A percentile compares a stretch with the other conserved stretches of the same genome.
These are phyloP conservation scores for Tylopilus plumbeoviolaceoides DNA, from an alignment of 768 basidiomycete species.

Conservation along the genomic window DNA sequence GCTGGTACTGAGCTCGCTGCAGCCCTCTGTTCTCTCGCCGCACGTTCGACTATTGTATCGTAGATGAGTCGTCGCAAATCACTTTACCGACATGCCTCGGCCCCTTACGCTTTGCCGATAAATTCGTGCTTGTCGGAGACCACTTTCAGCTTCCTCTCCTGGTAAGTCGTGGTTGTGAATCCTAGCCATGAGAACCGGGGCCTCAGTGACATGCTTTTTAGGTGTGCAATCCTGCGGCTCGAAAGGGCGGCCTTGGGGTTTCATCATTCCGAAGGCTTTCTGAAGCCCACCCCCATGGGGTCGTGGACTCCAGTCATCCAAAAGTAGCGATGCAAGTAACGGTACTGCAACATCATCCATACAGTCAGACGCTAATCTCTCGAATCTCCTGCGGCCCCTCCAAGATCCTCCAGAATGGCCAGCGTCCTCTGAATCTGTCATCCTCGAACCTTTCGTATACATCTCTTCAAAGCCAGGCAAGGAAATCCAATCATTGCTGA, in stretches of 20 bases:
- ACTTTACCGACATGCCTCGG: constrained; percentile 94
- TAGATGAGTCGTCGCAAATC: constrained; percentile 98
- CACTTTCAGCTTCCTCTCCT: constrained; percentile 96
- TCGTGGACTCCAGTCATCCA: no score
- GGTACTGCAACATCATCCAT: no score
- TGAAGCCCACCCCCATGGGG: constrained; percentile 79
- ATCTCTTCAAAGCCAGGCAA: constrained; percentile 85
- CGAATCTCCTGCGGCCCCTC: constrained; percentile 8
- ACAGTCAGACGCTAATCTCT: constrained; percentile 12
- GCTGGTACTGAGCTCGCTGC: constrained; percentile 7
- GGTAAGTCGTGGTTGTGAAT: constrained; percentile 38
- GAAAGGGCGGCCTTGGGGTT: constrained; percentile 81
- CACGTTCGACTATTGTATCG: constrained; percentile 93
- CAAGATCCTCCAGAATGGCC: constrained; percentile 16
- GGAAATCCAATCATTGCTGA: constrained; percentile 83
- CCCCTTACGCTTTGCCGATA: constrained; percentile 85
- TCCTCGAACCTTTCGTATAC: constrained; percentile 89
- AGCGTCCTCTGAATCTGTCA: constrained; percentile 33
- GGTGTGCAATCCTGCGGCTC: constrained; percentile 80
- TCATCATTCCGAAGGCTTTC: constrained; percentile 89
- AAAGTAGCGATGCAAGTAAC: no score
- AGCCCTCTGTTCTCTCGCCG: constrained; percentile 84
- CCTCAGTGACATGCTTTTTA: constrained; percentile 30
- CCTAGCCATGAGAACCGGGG: background rate
- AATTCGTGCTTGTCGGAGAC: constrained; percentile 93